phyloP scores from a whole-genome alignment of 2,329 filamentous ascomycete species.

The Sporothrix sp. region DNA sequence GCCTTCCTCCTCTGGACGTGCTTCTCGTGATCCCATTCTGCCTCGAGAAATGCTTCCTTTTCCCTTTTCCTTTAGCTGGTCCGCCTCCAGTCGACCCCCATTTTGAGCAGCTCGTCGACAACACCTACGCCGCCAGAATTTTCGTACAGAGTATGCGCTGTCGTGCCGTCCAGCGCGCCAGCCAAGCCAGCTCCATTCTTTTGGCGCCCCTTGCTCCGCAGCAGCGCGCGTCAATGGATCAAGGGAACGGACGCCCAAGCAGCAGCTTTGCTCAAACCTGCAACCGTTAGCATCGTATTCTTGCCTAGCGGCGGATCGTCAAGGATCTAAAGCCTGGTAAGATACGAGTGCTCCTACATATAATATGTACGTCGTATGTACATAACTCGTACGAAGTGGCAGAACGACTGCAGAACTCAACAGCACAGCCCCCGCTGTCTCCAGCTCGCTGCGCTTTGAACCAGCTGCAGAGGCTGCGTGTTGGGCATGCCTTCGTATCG shows the following conservation, averaged over 20 bases:
- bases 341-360: no score
- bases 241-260: no score
- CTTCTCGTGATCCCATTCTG: background rate
- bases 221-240: no score
- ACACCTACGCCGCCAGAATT: background rate
- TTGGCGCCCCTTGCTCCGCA: background rate
- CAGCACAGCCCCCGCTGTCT: background rate
- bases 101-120: no score
- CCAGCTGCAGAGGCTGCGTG: background rate
- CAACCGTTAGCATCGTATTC: conserved; percentile 2
- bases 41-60: background rate
- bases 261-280: no score
- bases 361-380: no score
- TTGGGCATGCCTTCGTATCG: no score
- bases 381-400: no score
- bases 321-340: background rate
- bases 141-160: background rate
- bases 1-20: background rate
- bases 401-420: background rate
- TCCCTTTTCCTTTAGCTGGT: background rate
- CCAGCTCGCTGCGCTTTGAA: background rate
- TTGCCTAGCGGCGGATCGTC: background rate
- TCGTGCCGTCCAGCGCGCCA: background rate
- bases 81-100: no score
- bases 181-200: conserved; percentile 1